phyloP scores from a whole-genome alignment of 1,284 basidiomycete species.

The Coniferiporia weirii region DNA sequence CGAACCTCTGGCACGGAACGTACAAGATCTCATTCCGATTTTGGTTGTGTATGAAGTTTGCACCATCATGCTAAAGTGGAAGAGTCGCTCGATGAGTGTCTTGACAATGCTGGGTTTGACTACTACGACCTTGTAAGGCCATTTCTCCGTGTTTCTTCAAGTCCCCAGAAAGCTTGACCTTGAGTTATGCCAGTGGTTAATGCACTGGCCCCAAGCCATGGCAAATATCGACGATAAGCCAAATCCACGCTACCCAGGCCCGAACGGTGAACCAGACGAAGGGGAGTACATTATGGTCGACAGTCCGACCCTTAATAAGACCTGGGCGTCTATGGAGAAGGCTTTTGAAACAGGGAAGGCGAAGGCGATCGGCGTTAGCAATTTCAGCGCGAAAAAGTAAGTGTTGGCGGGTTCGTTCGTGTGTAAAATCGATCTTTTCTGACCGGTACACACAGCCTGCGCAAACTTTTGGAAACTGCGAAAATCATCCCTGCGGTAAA shows the following conservation, averaged over 20 bases:
- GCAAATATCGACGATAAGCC: conserved; percentile 17
- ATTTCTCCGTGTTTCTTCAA: not conserved
- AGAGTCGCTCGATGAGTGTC: conserved; percentile 20
- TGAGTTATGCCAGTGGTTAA: conserved; percentile 19
- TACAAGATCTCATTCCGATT: not conserved
- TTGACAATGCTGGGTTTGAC: conserved; percentile 18
- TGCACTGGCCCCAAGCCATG: conserved; percentile 22
- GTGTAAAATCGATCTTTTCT: not conserved
- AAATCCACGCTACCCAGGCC: conserved; percentile 9
- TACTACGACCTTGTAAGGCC: conserved; percentile 21
- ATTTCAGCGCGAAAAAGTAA: conserved; percentile 17
- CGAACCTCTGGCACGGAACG: too few species aligned
- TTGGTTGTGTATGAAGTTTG: conserved; percentile 11
- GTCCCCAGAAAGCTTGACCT: not conserved
- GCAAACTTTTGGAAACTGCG: conserved; percentile 30
- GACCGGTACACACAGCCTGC: not conserved
- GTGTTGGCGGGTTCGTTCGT: not conserved
- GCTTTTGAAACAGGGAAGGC: conserved; percentile 37
- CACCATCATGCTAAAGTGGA: conserved; percentile 20
- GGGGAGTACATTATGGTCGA: conserved; percentile 32
- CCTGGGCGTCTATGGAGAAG: conserved; percentile 50
- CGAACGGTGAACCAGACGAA: conserved; percentile 22
- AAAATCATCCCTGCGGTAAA: conserved; percentile 40
- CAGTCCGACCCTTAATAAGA: conserved; percentile 38
- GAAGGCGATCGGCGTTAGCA: conserved; percentile 39